Evolutionary conservation across 331 rosid genomes (phyloP).

Genomic region (Dryas integrifolia): DNA sequence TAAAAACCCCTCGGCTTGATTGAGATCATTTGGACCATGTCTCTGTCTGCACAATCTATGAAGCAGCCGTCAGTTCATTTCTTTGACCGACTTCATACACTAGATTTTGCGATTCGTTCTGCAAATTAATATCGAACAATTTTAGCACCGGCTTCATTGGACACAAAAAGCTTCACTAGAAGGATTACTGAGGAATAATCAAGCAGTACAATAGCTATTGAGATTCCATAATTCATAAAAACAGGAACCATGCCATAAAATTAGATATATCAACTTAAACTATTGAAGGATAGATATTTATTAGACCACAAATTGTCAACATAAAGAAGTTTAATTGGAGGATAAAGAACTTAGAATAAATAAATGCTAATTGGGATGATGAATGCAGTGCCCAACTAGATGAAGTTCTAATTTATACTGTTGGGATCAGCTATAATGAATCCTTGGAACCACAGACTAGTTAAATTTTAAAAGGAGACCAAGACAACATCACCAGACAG

Average conservation of each 20-base stretch:
- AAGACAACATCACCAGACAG: not conserved
- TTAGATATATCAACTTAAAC: not conserved
- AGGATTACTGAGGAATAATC: not conserved
- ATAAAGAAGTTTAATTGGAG: not conserved
- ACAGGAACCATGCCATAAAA: not conserved
- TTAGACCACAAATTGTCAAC: not conserved
- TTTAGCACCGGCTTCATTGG: constrained; percentile 12
- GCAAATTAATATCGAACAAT: constrained; percentile 22
- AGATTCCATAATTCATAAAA: constrained; percentile 4
- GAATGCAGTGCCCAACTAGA: constrained; percentile 1
- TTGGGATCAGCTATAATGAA: not conserved
- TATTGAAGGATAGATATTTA: not conserved
- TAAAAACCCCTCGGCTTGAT: constrained; percentile 24
- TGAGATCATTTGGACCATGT: constrained; percentile 31
- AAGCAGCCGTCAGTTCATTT: constrained; percentile 43
- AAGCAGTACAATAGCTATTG: not conserved
- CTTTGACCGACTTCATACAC: constrained; percentile 17
- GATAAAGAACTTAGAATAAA: not conserved
- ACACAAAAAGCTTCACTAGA: not conserved
- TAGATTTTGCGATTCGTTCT: constrained; percentile 33
- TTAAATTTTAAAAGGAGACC: not conserved
- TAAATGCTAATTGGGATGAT: not conserved
- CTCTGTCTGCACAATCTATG: constrained; percentile 41
- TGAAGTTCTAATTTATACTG: not conserved
- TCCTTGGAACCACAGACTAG: not conserved